Conservation (phyloP, 495 filamentous ascomycete species). For the Annulohypoxylon moriforme region DNA sequence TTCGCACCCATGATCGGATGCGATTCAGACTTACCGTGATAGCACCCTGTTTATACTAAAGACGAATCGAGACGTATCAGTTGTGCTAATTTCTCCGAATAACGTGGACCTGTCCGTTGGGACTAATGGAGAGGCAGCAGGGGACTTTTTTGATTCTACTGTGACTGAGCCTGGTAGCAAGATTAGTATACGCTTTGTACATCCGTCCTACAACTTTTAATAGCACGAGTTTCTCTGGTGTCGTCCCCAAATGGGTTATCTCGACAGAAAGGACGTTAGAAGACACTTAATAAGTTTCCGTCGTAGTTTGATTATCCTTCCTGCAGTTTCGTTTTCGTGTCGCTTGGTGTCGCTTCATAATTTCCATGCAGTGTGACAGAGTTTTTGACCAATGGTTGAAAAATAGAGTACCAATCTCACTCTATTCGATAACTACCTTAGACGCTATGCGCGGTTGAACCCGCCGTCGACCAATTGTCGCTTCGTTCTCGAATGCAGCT, state of each 20-base stretch:
- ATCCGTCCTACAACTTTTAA: constrained; percentile 50
- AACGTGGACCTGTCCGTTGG: constrained; percentile 31
- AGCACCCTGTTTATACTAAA: constrained; percentile 32
- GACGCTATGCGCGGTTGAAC: constrained; percentile 44
- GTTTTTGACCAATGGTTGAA: constrained; percentile 27
- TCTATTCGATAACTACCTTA: constrained; percentile 34
- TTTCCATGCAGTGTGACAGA: constrained; percentile 40
- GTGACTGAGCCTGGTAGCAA: constrained; percentile 47
- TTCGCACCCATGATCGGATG: constrained; percentile 37
- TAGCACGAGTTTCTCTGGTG: constrained; percentile 43
- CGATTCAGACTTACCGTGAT: constrained; percentile 42
- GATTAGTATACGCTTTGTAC: constrained; percentile 51
- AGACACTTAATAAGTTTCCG: background rate
- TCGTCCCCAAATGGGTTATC: constrained; percentile 15
- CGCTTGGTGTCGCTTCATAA: constrained; percentile 31
- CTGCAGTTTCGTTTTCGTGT: constrained; percentile 42
- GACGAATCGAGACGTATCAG: constrained; percentile 29
- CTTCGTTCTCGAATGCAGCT: constrained; percentile 36
- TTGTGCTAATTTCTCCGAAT: constrained; percentile 34
- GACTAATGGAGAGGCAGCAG: constrained; percentile 36
- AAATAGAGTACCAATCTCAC: constrained; percentile 20
- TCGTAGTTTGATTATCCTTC: constrained; percentile 9
- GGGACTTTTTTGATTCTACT: constrained; percentile 43
- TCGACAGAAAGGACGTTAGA: constrained; percentile 1
- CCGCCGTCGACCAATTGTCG: constrained; percentile 32